Conservation (phyloP, 202 grass and related monocot species). For the Zoysia matrella region DNA sequence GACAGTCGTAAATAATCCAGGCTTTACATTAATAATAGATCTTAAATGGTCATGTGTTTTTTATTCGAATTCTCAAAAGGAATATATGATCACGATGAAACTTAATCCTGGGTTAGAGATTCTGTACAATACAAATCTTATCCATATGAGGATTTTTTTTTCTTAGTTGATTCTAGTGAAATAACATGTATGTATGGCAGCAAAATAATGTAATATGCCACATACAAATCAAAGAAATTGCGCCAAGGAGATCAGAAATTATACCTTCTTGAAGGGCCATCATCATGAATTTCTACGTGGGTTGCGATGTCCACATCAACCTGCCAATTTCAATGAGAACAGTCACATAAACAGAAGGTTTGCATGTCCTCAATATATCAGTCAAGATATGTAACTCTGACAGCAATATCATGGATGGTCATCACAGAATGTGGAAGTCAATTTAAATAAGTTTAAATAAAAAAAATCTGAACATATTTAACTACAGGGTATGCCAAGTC, state of each 20-base stretch:
- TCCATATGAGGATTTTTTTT: background rate
- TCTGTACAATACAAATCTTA: constrained; percentile 17
- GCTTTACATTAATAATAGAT: constrained; percentile 6
- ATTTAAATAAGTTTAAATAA: background rate
- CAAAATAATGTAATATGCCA: background rate
- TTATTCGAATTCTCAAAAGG: constrained; percentile 16
- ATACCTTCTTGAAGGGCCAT: constrained; percentile 92
- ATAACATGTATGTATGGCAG: constrained; percentile 9
- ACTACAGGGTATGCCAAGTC: background rate
- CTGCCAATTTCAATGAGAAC: constrained; percentile 50
- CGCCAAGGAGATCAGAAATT: constrained; percentile 5
- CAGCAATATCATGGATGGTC: constrained; percentile 13
- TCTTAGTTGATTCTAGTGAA: constrained; percentile 20
- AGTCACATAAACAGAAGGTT: constrained; percentile 32
- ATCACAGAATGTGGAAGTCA: constrained; percentile 20
- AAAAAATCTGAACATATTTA: constrained; percentile 35
- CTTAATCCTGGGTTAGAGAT: constrained; percentile 6
- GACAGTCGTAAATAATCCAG: constrained; percentile 8
- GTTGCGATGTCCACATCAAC: constrained; percentile 99
- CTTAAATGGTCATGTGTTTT: background rate
- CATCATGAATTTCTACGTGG: constrained; percentile 80
- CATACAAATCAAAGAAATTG: constrained; percentile 25
- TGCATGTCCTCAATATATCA: background rate
- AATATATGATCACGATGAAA: background rate
- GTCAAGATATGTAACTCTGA: constrained; percentile 11